phyloP scores from a whole-genome alignment of 2,329 filamentous ascomycete species.

The Aurifilum marmelostoma region DNA sequence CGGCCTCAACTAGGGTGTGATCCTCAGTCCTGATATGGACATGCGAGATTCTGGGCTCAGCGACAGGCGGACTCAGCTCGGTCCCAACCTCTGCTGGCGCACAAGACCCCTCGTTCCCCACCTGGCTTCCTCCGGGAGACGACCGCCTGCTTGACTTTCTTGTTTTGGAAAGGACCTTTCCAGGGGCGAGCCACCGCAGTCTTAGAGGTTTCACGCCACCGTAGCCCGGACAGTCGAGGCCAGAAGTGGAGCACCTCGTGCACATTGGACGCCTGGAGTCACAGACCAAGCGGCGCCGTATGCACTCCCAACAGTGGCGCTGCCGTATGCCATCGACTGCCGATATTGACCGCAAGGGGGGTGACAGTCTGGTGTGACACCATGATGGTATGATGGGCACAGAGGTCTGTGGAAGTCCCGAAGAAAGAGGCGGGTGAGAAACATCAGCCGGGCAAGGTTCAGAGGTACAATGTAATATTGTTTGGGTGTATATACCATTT shows the following conservation, averaged over 20 bases:
- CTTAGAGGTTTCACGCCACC: not conserved
- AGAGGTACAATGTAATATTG: too few relatives aligned
- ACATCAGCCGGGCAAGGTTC: not conserved
- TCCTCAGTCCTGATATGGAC: not conserved
- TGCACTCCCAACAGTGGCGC: not conserved
- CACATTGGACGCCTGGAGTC: not conserved
- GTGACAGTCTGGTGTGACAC: not conserved
- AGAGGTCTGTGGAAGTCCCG: not conserved
- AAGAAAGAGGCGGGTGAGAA: not conserved
- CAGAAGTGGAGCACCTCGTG: not conserved
- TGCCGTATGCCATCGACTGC: not conserved
- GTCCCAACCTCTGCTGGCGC: not conserved
- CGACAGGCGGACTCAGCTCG: not conserved
- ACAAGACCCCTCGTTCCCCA: not conserved
- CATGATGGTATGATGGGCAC: not conserved
- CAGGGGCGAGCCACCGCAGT: not conserved
- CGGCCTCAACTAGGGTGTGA: not conserved
- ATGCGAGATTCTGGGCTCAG: not conserved
- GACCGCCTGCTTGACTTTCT: not conserved
- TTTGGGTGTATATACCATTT: too few relatives aligned
- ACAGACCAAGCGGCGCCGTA: not conserved
- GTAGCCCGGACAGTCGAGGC: not conserved
- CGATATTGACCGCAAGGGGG: not conserved
- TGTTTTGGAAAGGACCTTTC: not conserved
- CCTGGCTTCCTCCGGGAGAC: not conserved